Percentiles rank a stretch among this genome's conserved stretches.
Evolutionary conservation across 805 yeast species (phyloP).

Genomic region (Kuraishia piskuri): DNA sequence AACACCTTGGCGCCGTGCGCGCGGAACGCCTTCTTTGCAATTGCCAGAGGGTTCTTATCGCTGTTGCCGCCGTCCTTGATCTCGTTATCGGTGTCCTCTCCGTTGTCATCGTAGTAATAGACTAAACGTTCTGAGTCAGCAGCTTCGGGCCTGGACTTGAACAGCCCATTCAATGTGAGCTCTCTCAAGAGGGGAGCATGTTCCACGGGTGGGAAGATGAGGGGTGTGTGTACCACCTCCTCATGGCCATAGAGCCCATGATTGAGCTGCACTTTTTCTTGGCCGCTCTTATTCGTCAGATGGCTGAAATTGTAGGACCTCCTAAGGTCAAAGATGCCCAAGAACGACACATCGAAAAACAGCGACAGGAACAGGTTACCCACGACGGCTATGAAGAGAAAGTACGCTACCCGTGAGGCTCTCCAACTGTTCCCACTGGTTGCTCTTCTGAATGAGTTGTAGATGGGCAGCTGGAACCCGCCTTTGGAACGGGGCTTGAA

Average conservation of each 20-base stretch:
- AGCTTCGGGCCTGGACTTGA: conserved; percentile 36
- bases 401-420: background rate
- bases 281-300: conserved; percentile 15
- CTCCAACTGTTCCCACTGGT: background rate
- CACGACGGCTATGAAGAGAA: background rate
- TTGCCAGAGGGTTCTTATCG: conserved; percentile 32
- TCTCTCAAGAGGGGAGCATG: conserved; percentile 56
- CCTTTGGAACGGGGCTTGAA: conserved; percentile 1
- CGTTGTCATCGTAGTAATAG: conserved; percentile 36
- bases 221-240: conserved; percentile 38
- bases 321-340: conserved; percentile 1
- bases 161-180: conserved; percentile 42
- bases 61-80: conserved; percentile 36
- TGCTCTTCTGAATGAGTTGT: background rate
- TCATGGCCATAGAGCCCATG: conserved; percentile 39
- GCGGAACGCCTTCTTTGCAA: conserved; percentile 50
- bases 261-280: conserved; percentile 12
- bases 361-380: background rate
- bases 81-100: conserved; percentile 30
- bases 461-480: conserved; percentile 1
- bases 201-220: conserved; percentile 70
- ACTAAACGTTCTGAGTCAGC: conserved; percentile 24
- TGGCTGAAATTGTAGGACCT: conserved; percentile 11
- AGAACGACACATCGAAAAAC: background rate
- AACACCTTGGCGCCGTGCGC: conserved; percentile 57